A percentile compares a stretch with the other conserved stretches of the same genome.
Evolutionary conservation across 345 rosid genomes (phyloP).

Genomic region (Sonneratia alba): DNA sequence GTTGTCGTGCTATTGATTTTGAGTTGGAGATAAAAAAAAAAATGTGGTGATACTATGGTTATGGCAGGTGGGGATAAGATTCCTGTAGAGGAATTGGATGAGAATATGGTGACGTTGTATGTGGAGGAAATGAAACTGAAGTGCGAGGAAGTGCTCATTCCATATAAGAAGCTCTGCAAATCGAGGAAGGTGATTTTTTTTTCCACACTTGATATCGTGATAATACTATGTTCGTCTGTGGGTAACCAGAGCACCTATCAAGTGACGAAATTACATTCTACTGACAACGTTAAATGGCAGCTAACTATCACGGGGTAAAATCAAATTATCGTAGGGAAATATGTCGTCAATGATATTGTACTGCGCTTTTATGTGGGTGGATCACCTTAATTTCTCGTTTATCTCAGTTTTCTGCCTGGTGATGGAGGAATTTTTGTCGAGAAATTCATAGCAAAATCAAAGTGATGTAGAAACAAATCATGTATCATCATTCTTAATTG

Average conservation of each 20-base stretch:
- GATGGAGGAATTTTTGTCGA: background rate
- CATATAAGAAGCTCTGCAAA: constrained; percentile 47
- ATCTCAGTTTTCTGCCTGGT: background rate
- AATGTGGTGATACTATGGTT: background rate
- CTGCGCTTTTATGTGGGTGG: background rate
- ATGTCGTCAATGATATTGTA: background rate
- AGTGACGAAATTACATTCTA: background rate
- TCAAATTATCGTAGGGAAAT: background rate
- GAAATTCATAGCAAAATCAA: background rate
- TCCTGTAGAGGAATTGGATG: constrained; percentile 55
- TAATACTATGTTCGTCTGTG: background rate
- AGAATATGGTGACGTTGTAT: constrained; percentile 53
- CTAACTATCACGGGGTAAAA: background rate
- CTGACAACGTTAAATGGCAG: no score
- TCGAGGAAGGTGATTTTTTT: constrained; percentile 23
- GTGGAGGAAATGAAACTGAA: constrained; percentile 44
- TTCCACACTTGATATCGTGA: background rate
- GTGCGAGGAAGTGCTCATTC: constrained; percentile 35
- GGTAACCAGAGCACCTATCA: background rate
- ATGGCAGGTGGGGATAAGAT: constrained; percentile 49
- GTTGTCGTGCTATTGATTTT: background rate
- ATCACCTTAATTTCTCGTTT: no score
- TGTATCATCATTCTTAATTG: background rate
- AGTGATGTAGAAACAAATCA: background rate
- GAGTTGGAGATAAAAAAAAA: background rate